A percentile compares a stretch with the other conserved stretches of the same genome.
Evolutionary conservation across 129 eudicot genomes (phyloP).

Genomic region (Solidago caesia): DNA sequence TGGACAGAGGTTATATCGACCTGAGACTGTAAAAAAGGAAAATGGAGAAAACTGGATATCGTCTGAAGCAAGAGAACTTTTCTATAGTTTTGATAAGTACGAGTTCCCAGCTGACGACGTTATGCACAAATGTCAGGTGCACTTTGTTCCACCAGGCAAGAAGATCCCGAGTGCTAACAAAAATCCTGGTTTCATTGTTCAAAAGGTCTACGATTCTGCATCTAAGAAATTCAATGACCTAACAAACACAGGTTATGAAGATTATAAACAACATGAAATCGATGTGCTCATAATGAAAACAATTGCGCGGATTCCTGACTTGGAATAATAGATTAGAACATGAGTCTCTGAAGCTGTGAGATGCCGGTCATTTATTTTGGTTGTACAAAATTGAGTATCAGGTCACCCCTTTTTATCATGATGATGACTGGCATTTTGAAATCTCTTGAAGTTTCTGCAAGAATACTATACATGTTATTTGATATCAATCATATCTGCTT

Average conservation of each 20-base stretch:
- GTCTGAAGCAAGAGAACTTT: constrained; percentile 66
- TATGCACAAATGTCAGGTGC: constrained; percentile 90
- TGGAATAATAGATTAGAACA: neutral
- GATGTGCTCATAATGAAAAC: constrained; percentile 78
- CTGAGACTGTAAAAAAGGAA: constrained; percentile 67
- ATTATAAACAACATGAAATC: constrained; percentile 58
- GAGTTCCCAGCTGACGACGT: constrained; percentile 83
- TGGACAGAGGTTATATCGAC: constrained; percentile 93
- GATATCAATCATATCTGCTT: no score
- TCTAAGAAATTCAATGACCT: constrained; percentile 58
- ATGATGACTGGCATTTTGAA: neutral
- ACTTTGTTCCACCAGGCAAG: constrained; percentile 73
- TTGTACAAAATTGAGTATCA: neutral
- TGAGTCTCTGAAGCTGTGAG: neutral
- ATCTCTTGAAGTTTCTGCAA: neutral
- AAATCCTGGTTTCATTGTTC: constrained; percentile 85
- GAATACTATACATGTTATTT: no score
- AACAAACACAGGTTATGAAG: constrained; percentile 69
- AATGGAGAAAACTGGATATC: constrained; percentile 71
- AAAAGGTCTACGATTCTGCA: constrained; percentile 71
- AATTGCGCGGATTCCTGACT: constrained; percentile 14
- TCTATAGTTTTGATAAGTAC: constrained; percentile 79
- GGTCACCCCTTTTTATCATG: neutral
- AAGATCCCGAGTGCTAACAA: constrained; percentile 64
- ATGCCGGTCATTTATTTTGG: neutral